These are phyloP conservation scores for Euphorbia pulcherrima DNA, from an alignment of 345 rosid species.

Conservation along the genomic window DNA sequence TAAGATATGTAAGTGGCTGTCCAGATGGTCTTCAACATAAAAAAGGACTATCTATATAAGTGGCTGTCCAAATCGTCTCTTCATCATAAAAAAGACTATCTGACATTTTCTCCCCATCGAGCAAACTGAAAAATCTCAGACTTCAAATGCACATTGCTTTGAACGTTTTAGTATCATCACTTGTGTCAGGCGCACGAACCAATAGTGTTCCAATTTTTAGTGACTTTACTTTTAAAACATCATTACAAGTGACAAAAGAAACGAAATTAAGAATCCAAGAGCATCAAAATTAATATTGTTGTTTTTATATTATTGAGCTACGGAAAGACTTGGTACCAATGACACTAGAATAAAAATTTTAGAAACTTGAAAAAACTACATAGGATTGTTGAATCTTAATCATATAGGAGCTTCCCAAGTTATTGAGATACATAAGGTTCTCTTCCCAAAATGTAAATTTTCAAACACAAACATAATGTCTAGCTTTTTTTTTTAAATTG, in stretches of 20 bases:
- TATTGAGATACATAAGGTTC: background rate
- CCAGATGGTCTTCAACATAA: background rate
- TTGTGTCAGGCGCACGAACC: background rate
- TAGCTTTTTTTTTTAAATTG: too few species aligned
- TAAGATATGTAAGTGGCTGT: background rate
- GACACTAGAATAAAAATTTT: background rate
- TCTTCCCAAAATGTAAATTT: background rate
- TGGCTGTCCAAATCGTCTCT: background rate
- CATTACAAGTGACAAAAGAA: background rate
- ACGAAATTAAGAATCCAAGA: background rate
- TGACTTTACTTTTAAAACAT: background rate
- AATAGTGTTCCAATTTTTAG: background rate
- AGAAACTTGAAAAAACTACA: background rate
- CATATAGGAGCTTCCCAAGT: background rate
- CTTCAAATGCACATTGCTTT: background rate
- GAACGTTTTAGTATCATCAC: background rate
- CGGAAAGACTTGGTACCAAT: background rate
- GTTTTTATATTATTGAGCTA: background rate
- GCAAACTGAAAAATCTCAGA: background rate
- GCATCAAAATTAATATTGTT: background rate
- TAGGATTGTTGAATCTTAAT: background rate
- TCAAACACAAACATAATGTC: background rate
- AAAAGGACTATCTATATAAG: background rate
- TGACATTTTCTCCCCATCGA: background rate
- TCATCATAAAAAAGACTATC: background rate